These are phyloP conservation scores for Aspergillus conjunctus DNA, from an alignment of 495 filamentous ascomycete genomes.

Conservation along the genomic window DNA sequence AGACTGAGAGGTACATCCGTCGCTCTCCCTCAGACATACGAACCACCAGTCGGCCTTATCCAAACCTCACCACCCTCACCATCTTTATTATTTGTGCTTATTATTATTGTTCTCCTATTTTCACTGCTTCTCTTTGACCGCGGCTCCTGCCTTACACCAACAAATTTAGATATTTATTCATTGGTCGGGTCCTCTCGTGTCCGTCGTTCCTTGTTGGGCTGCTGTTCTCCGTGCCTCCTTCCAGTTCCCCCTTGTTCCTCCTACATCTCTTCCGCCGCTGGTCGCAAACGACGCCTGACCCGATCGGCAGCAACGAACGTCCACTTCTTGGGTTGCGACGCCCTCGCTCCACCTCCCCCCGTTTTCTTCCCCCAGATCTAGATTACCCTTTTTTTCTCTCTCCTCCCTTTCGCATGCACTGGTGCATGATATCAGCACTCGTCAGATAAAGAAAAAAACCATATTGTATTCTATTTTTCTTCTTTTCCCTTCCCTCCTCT, in stretches of 20 bases:
- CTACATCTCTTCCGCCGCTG: slow-evolving; percentile 9
- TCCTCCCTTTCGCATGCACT: slow-evolving; percentile 22
- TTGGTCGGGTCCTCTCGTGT: slow-evolving; percentile 15
- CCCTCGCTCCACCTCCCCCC: slow-evolving; percentile 19
- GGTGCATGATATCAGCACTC: slow-evolving; percentile 20
- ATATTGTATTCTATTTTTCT: slow-evolving; percentile 12
- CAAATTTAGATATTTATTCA: slow-evolving; percentile 8
- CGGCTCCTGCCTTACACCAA: background rate
- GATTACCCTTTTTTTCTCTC: slow-evolving; percentile 9
- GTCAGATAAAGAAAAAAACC: background rate
- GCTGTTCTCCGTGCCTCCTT: slow-evolving; percentile 22
- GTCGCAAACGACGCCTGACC: slow-evolving; percentile 27
- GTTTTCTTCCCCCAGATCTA: slow-evolving; percentile 22
- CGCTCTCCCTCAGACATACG: slow-evolving; percentile 7
- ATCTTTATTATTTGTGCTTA: background rate
- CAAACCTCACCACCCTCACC: background rate
- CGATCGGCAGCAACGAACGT: slow-evolving; percentile 20
- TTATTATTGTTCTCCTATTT: background rate
- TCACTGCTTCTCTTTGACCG: background rate
- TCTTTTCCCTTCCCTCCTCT: background rate
- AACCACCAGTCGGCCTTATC: slow-evolving; percentile 4
- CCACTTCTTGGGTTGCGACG: slow-evolving; percentile 18
- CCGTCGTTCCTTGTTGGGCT: slow-evolving; percentile 10
- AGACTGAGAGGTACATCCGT: slow-evolving; percentile 11
- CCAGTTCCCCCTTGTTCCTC: slow-evolving; percentile 16